phyloP scores from a whole-genome alignment of 2,329 filamentous ascomycete species.

The Passalora sequoiae region DNA sequence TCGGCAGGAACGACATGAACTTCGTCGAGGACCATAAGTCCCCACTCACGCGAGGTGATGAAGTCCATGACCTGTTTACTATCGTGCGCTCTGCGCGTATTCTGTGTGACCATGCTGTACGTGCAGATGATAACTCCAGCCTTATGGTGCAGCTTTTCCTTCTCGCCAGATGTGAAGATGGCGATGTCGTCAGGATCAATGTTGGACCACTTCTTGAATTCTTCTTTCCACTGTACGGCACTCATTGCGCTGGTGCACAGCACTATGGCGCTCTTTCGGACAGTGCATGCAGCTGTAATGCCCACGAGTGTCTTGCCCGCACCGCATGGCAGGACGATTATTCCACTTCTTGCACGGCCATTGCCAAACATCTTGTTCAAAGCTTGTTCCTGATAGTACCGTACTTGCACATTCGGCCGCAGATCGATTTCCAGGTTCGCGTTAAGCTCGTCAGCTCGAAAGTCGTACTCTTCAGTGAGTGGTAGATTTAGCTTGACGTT shows the following conservation, averaged over 20 bases:
- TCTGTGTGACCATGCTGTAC: conserved; percentile 98
- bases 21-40: conserved; percentile 92
- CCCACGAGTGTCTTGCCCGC: conserved; percentile 96
- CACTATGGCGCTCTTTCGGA: conserved; percentile 93
- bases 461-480: conserved; percentile 94
- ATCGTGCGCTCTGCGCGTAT: conserved; percentile 79
- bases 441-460: conserved; percentile 83
- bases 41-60: conserved; percentile 84
- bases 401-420: conserved; percentile 81
- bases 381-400: conserved; percentile 94
- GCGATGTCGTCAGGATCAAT: conserved; percentile 90
- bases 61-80: conserved; percentile 98
- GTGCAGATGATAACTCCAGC: conserved; percentile 97
- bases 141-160: conserved; percentile 76
- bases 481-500: conserved; percentile 74
- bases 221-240: conserved; percentile 90
- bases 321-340: conserved; percentile 93
- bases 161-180: conserved; percentile 90
- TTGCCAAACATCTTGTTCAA: conserved; percentile 99
- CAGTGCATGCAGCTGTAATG: conserved; percentile 96
- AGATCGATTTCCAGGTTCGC: conserved; percentile 91
- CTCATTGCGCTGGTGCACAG: conserved; percentile 98
- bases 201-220: conserved; percentile 99
- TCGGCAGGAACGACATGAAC: conserved; percentile 96
- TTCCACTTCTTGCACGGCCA: conserved; percentile 90